Percentiles rank a stretch among this genome's conserved stretches.
Evolutionary conservation across 208 protist genomes (phyloP).

Genomic region (Trypanosomatidae sp.): DNA sequence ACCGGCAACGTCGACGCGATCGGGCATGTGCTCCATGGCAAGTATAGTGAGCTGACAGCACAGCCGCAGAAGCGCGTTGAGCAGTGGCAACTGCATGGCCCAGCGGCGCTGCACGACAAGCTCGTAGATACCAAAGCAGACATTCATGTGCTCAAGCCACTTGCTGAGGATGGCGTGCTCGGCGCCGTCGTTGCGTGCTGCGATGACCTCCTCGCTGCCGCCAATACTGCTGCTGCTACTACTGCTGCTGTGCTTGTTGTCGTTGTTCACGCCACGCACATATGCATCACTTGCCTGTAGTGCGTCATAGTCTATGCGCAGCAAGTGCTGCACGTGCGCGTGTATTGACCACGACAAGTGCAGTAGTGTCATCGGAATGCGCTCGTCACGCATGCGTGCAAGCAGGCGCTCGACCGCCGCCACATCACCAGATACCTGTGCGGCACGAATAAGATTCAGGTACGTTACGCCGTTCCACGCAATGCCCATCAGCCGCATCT

Average conservation of each 20-base stretch:
- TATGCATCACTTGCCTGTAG: too few relatives aligned
- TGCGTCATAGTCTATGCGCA: conserved; percentile 53
- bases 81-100: conserved; percentile 57
- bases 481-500: conserved; percentile 87
- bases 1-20: conserved; percentile 29
- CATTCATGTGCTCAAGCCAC: conserved; percentile 64
- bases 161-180: too few relatives aligned
- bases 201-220: too few relatives aligned
- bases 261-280: too few relatives aligned
- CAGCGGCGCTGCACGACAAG: conserved; percentile 64
- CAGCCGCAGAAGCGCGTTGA: conserved; percentile 74
- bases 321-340: conserved; percentile 58
- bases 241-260: too few relatives aligned
- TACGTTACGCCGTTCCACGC: conserved; percentile 75
- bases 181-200: too few relatives aligned
- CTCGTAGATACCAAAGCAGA: conserved; percentile 78
- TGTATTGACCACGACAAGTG: conserved; percentile 77
- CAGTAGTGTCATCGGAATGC: conserved; percentile 34
- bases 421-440: conserved; percentile 76
- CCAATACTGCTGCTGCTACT: too few relatives aligned
- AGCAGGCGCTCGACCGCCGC: conserved; percentile 57
- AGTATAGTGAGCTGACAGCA: conserved; percentile 75
- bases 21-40: conserved; percentile 53
- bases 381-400: conserved; percentile 70
- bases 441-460: conserved; percentile 67